Evolutionary conservation across 1,139 yeast species (phyloP), one percentile per base, ranked within the genome.

Genomic region (Yarrowia galli): DNA sequence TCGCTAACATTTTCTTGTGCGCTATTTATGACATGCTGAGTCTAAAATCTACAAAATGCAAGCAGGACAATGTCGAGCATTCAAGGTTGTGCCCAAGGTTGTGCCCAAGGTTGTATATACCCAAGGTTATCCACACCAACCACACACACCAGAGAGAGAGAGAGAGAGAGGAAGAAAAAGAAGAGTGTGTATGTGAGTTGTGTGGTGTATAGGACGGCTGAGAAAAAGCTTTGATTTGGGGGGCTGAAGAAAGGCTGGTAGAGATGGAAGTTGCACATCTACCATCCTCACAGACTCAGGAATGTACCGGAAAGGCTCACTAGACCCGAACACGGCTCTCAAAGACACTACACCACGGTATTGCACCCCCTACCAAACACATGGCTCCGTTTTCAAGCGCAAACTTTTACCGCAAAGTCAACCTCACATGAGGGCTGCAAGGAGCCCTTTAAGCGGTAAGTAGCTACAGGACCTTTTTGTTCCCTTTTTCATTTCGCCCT

Each of bases 401-500:
- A 54, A 54, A 54, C 60, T 54, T 54, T 54, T 54, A 22, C 43
- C 60, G 23, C 60, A 53, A 53, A 53, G 56, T 51, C 58, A 22
- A 54, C 15, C 16, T 10, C 45, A 54, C 60, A 38, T 54, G 32
- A 23, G 23, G 25, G 36, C 32, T 54, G 60, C 60, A 54, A 38
- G 45, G 35, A 54, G 45, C 45, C 45, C 60, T 38, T 38, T 54
- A 38, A 54, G 60, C 60, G 60, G 60, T 38, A 23, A 36, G 60
- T 35, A 51, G 58, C 58, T 42, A 51, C 36, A 13, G 58, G 13
- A 12, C 28, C 15, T 51, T 35, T 51, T 35, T 20, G 16, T 20
- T 13, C n/a, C 16, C 13, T 43, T 43, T 42, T 42, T 42, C 46
- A 42, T 42, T 42, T 42, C 46, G 46, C 22, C 49, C 6, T 43